Evolutionary conservation across 2,329 filamentous ascomycete species (phyloP).

Genomic region (Aspergillus awamori): DNA sequence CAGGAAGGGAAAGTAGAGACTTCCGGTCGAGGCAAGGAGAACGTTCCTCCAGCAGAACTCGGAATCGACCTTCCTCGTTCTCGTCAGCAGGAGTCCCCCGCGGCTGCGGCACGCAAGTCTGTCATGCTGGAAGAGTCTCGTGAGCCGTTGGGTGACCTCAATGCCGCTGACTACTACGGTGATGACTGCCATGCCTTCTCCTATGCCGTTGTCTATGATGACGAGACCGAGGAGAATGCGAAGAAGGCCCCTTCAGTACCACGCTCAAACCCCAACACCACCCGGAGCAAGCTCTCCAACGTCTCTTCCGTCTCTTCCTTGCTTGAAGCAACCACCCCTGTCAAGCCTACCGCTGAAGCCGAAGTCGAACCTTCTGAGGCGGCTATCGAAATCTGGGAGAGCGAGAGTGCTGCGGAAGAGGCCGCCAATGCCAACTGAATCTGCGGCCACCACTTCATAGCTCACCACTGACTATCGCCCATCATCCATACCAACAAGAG

Average conservation of each 20-base stretch:
- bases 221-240: constrained; percentile 47
- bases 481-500: background rate
- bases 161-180: constrained; percentile 68
- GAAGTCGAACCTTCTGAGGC: constrained; percentile 6
- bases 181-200: constrained; percentile 66
- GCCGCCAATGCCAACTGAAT: constrained; percentile 15
- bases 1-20: constrained; percentile 68
- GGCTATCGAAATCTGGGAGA: constrained; percentile 69
- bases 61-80: constrained; percentile 62
- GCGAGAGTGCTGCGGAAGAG: constrained; percentile 64
- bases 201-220: constrained; percentile 64
- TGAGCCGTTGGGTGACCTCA: constrained; percentile 67
- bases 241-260: constrained; percentile 17
- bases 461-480: background rate
- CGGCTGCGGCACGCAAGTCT: constrained; percentile 45
- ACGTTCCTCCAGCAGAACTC: constrained; percentile 71
- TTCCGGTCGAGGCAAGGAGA: constrained; percentile 78
- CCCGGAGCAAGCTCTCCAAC: constrained; percentile 25
- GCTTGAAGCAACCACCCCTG: constrained; percentile 24
- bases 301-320: constrained; percentile 32
- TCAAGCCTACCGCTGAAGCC: constrained; percentile 52
- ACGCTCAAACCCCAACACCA: constrained; percentile 14
- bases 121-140: constrained; percentile 67
- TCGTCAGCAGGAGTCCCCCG: constrained; percentile 24
- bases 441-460: constrained; percentile 1